Percentiles rank a stretch among this genome's conserved stretches.
Evolutionary conservation across 331 rosid species (phyloP).

Genomic region (Malus hybrid): DNA sequence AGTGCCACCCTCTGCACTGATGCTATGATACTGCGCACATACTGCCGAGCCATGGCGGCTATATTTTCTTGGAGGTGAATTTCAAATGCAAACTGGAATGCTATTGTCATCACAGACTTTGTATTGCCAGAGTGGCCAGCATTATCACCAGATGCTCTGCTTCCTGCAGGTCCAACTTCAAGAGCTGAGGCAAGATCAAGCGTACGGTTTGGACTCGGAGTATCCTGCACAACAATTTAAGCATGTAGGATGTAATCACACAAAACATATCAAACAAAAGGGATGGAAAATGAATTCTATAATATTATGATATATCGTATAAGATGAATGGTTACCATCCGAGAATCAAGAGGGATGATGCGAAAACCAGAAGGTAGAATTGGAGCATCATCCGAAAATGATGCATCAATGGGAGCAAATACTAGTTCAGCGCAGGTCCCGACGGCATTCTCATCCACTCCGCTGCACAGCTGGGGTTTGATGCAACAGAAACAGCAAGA

Average conservation of each 20-base stretch:
- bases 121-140: conserved; percentile 53
- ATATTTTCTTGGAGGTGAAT: conserved; percentile 84
- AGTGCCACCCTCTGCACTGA: conserved; percentile 95
- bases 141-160: conserved; percentile 50
- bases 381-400: conserved; percentile 94
- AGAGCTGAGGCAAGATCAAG: conserved; percentile 99
- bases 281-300: background rate
- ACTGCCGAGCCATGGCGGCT: conserved; percentile 87
- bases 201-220: conserved; percentile 87
- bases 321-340: conserved; percentile 32
- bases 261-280: background rate
- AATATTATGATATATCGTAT: background rate
- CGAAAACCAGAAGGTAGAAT: conserved; percentile 94
- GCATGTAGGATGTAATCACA: background rate
- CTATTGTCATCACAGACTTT: conserved; percentile 98
- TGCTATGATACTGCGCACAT: conserved; percentile 79
- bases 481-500: conserved; percentile 14
- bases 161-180: conserved; percentile 73
- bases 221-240: conserved; percentile 41
- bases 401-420: conserved; percentile 97
- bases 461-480: conserved; percentile 70
- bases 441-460: conserved; percentile 83
- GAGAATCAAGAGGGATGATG: conserved; percentile 82
- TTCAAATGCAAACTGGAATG: conserved; percentile 93
- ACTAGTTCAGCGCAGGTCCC: conserved; percentile 86